Evolutionary conservation across 2,329 filamentous ascomycete genomes (phyloP), one percentile per base, ranked within the genome.

Genomic region (Exophiala calicioides): DNA sequence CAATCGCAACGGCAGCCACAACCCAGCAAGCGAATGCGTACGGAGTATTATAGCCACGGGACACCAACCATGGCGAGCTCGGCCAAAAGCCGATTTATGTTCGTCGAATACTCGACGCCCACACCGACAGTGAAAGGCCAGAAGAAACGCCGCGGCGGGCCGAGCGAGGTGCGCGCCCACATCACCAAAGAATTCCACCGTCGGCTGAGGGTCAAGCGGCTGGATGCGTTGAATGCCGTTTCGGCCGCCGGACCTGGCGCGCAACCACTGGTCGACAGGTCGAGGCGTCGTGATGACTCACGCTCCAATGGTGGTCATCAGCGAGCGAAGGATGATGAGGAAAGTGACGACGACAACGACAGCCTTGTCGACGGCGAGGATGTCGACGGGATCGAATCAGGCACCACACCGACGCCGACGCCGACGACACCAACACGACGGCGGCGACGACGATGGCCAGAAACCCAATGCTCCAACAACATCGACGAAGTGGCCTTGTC

Each of bases 151-250:
- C 43, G 51, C 13, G 51, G 51, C 12, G 51, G 51, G 10, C 39
- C 47, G 2, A 52, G 46, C 38, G 49, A 55, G 34, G 49, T 55
- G 5, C 49, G 52, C 23, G 49, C 52, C 24, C 52, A 52, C 15
- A 52, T 55, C 38, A 55, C 52, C n/a, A 52, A 52, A 31, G 50
- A 52, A 26, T 52, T 47, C 39, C 52, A 55, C 34, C 45, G 52
- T 16, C 34, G 27, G n/a, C 13, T 50, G 31, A 38, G 49, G 12
- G 37, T 47, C 31, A 50, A 52, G 23, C 49, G 52, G n/a, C 27
- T 52, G 4, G 37, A 37, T n/a, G 37, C 45, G 13, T 20, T 42
- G 18, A 48, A 38, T 16, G n/a, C n/a, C n/a, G n/a, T n/a, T n/a
- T n/a, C n/a, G n/a, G n/a, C n/a, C n/a, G n/a, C n/a, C n/a, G n/a